Base-by-base conservation (phyloP, 2,329 filamentous ascomycete species). In the Aureobasidium sp. region DNA sequence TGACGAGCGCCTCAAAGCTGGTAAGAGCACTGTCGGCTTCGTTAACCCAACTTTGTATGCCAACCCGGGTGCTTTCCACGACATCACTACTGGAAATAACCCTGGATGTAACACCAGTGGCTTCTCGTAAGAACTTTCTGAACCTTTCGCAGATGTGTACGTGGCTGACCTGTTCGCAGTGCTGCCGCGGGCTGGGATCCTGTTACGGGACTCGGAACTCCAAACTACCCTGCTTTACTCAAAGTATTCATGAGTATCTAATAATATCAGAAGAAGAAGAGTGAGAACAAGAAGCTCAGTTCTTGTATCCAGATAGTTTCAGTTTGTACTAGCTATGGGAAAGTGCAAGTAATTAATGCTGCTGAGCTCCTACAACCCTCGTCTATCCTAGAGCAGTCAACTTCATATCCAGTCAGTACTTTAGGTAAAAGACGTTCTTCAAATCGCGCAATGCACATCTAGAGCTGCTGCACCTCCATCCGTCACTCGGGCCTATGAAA, bases 11-110 rank as follows among this genome's bases (percentile, higher is more conserved):
- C 43, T 71, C 15, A 64, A 66, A 20, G 64, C 64, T 26, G 68
- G 68, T 24, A 71, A 71, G 64, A 59, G 59, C 13, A 65, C 69
- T 12, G 64, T 71, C 12, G 69, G 69, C 9, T 71, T 71, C 61
- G 65, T 71, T n/a, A 71, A 71, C 60, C 69, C 69, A 13, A 56
- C 50, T 2, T 41, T 66, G 27, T 65, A 65, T 41, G 59, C 62
- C 5, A 39, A 64, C 29, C 62, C 64, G 20, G 36, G 43, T 26
- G 63, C 62, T 10, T 57, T 65, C 20, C 57, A 65, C 27, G 64
- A 64, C 32, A 62, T 64, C 13, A 59, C 44, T 7, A 43, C 41
- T 34, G 64, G 64, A 34, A 61, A 20, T 6, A 65, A 64, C 39
- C 59, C 57, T 29, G 64, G 64, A 29, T 65, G 64, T 34, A 56